These are phyloP conservation scores for Hypoxylon sp. DNA, from an alignment of 2,329 filamentous ascomycete species.

Conservation along the genomic window DNA sequence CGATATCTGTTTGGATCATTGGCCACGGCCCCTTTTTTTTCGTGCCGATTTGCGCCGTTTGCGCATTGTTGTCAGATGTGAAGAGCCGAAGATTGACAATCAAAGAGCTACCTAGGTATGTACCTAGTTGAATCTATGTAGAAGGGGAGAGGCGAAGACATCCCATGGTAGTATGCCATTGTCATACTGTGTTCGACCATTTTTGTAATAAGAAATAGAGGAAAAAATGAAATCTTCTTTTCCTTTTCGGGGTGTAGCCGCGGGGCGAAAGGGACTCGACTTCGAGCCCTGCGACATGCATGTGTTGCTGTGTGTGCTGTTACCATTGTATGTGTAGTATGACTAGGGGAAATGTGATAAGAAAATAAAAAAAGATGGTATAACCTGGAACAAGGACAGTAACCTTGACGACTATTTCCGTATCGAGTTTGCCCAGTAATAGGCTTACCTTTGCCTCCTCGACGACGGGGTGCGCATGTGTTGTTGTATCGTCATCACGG, in stretches of 20 bases:
- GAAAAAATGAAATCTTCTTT: neutral
- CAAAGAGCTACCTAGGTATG: slow-evolving; percentile 5
- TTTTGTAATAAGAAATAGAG: no score
- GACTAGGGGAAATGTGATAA: slow-evolving; percentile 23
- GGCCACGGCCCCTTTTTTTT: slow-evolving; percentile 24
- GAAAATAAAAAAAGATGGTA: slow-evolving; percentile 15
- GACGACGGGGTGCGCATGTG: slow-evolving; percentile 32
- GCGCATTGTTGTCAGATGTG: slow-evolving; percentile 41
- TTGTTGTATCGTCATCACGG: slow-evolving; percentile 40
- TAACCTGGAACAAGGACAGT: slow-evolving; percentile 10
- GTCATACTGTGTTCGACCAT: slow-evolving; percentile 39
- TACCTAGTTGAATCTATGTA: slow-evolving; percentile 19
- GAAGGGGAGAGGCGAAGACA: slow-evolving; percentile 13
- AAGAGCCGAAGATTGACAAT: slow-evolving; percentile 41
- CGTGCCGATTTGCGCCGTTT: slow-evolving; percentile 34
- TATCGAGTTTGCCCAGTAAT: slow-evolving; percentile 19
- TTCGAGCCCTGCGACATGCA: slow-evolving; percentile 27
- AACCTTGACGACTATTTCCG: slow-evolving; percentile 23
- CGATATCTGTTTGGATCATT: slow-evolving; percentile 41
- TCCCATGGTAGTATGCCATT: slow-evolving; percentile 9
- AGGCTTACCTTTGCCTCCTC: slow-evolving; percentile 28
- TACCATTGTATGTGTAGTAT: slow-evolving; percentile 22
- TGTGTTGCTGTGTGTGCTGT: slow-evolving; percentile 15
- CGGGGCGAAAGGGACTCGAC: slow-evolving; percentile 39
- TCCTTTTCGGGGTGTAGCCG: slow-evolving; percentile 38